Evolutionary conservation across 441 rosid genomes (phyloP), one percentile per base, ranked within the genome.

Genomic region (Arabidopsis lyrata): DNA sequence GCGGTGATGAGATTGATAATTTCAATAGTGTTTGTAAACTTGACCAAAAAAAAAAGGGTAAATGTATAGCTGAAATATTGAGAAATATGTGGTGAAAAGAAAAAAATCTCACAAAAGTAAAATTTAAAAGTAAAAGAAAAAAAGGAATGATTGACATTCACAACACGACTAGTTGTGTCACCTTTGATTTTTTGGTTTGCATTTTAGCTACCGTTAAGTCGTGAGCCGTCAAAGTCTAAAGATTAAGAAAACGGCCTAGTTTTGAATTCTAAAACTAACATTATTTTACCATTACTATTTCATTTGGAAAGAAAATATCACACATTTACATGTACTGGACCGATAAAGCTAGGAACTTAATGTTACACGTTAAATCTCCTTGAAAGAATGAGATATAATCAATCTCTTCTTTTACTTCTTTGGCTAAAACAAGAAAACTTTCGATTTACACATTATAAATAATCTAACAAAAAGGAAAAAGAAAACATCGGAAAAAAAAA

Each of bases 381-480:
- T 60, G 42, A 15, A 16, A 8, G 1, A 52, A 41, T 29, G 8
- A 8, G 12, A 36, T 9, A 36, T 4, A 9, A 8, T 9, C 39
- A 16, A 8, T 24, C 47, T 39, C 6, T 32, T 55, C 13, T 36
- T 58, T 62, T 62, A 29, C 24, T 6, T 42, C 1, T 18, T 35
- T 58, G 2, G 5, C 18, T 39, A 5, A 20, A 42, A 53, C 38
- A 18, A 68, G 22, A 20, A 66, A 55, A 18, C 14, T 41, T 53
- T 52, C n/a, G 53, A 71, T 50, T 57, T 57, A 71, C 34, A 63
- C 35, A 45, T 2, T 13, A 29, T n/a, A 50, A 10, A 62, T 15
- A 16, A 45, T 36, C 35, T n/a, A 52, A 36, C 52, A 54, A 29
- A 50, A 39, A 3, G 41, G 2, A 41, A 5, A 5, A 48, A 14